Evolutionary conservation across 768 basidiomycete genomes (phyloP).

Genomic region (Russula sp.): DNA sequence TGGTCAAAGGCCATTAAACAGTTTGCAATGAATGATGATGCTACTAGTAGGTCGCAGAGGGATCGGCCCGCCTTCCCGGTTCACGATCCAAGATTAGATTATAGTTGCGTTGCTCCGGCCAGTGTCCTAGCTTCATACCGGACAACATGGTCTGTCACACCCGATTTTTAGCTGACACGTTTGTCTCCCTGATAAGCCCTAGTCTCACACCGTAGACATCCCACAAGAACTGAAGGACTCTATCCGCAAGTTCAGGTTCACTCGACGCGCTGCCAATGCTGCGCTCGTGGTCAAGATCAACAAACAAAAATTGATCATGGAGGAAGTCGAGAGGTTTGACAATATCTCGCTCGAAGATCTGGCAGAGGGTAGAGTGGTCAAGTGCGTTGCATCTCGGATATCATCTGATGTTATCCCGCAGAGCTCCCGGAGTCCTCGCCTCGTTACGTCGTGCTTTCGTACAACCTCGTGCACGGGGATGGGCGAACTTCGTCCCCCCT

Average conservation of each 20-base stretch:
- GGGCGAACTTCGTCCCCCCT: constrained; percentile 83
- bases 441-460: constrained; percentile 78
- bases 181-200: neutral
- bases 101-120: neutral
- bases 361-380: constrained; percentile 58
- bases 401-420: constrained; percentile 29
- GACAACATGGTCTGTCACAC: constrained; percentile 18
- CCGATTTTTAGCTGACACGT: neutral
- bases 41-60: neutral
- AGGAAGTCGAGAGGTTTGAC: constrained; percentile 76
- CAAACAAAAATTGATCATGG: constrained; percentile 74
- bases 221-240: constrained; percentile 69
- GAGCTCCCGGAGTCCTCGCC: constrained; percentile 87
- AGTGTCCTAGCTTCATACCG: neutral
- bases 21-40: too few species aligned
- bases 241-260: constrained; percentile 79
- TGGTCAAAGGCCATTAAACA: too few species aligned
- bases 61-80: neutral
- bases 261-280: constrained; percentile 57
- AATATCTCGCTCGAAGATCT: constrained; percentile 76
- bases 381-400: neutral
- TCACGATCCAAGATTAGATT: neutral
- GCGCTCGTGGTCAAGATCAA: constrained; percentile 89
- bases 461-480: constrained; percentile 73
- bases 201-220: constrained; percentile 82